phyloP scores from a whole-genome alignment of 192 early-diverging fungal species.

The Coemansia umbellata region DNA sequence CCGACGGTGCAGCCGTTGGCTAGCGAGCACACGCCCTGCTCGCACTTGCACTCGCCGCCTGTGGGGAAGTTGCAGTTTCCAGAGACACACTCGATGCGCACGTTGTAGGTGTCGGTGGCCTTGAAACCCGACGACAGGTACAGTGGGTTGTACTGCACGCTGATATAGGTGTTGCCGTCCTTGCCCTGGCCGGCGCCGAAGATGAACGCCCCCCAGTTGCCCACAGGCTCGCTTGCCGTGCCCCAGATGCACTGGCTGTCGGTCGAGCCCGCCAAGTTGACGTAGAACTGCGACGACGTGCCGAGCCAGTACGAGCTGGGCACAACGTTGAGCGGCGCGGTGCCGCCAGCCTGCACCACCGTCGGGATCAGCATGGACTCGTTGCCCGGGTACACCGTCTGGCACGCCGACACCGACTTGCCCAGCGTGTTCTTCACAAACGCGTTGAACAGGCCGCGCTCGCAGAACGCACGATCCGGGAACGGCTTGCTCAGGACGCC shows the following conservation, averaged over 20 bases:
- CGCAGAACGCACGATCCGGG: slow-evolving; percentile 31
- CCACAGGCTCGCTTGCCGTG: slow-evolving; percentile 15
- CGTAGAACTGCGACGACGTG: slow-evolving; percentile 49
- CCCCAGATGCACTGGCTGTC: slow-evolving; percentile 46
- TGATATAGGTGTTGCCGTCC: slow-evolving; percentile 49
- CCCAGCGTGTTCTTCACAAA: slow-evolving; percentile 29
- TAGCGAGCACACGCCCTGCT: slow-evolving; percentile 39
- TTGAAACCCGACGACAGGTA: slow-evolving; percentile 33
- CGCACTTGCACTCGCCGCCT: slow-evolving; percentile 48
- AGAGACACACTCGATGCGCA: slow-evolving; percentile 21
- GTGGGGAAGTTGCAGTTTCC: slow-evolving; percentile 45
- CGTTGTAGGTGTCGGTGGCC: slow-evolving; percentile 19
- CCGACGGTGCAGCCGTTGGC: slow-evolving; percentile 48
- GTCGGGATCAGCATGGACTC: slow-evolving; percentile 52
- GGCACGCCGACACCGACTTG: slow-evolving; percentile 44
- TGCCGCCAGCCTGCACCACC: slow-evolving; percentile 22
- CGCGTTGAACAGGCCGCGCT: slow-evolving; percentile 32
- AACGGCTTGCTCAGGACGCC: slow-evolving; percentile 38
- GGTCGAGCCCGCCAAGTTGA: slow-evolving; percentile 37
- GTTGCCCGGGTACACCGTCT: slow-evolving; percentile 50
- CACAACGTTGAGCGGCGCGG: slow-evolving; percentile 30
- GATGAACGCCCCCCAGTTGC: slow-evolving; percentile 49
- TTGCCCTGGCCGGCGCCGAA: slow-evolving; percentile 42
- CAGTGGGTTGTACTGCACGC: slow-evolving; percentile 48
- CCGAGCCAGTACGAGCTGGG: slow-evolving; percentile 47